Evolutionary conservation across 1,139 yeast genomes (phyloP).

Genomic region (Blastobotrys apis): DNA sequence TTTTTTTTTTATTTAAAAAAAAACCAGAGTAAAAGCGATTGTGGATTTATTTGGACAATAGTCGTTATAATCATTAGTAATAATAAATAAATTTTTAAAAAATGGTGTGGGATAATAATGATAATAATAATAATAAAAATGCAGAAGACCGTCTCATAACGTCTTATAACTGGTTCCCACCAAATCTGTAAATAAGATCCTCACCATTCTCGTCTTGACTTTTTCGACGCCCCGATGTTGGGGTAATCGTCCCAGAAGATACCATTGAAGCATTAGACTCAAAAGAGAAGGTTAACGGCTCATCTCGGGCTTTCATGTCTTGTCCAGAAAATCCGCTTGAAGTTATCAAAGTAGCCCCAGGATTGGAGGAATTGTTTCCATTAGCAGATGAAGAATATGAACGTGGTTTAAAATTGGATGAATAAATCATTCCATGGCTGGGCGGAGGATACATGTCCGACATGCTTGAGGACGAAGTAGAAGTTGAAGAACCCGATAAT

Average conservation of each 20-base stretch:
- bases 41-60: too few relatives aligned
- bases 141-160: background rate
- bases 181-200: slow-evolving; percentile 5
- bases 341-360: background rate
- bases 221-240: background rate
- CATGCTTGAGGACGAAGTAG: slow-evolving; percentile 14
- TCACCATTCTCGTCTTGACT: background rate
- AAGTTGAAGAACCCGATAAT: slow-evolving; percentile 10
- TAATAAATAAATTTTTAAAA: too few relatives aligned
- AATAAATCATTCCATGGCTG: too few relatives aligned
- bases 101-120: background rate
- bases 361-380: background rate
- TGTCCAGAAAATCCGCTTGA: background rate
- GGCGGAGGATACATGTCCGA: slow-evolving; percentile 11
- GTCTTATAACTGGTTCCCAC: slow-evolving; percentile 13
- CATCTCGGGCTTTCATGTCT: background rate
- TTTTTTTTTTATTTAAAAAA: too few relatives aligned
- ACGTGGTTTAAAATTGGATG: too few relatives aligned
- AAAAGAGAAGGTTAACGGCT: slow-evolving; percentile 3
- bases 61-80: background rate
- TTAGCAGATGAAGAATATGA: too few relatives aligned
- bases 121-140: too few relatives aligned
- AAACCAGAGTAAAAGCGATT: too few relatives aligned
- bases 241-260: slow-evolving; percentile 2
- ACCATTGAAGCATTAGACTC: background rate